Evolutionary conservation across 1,284 basidiomycete species (phyloP), one percentile per base, ranked within the genome.

Genomic region (Athelia psychrophila): DNA sequence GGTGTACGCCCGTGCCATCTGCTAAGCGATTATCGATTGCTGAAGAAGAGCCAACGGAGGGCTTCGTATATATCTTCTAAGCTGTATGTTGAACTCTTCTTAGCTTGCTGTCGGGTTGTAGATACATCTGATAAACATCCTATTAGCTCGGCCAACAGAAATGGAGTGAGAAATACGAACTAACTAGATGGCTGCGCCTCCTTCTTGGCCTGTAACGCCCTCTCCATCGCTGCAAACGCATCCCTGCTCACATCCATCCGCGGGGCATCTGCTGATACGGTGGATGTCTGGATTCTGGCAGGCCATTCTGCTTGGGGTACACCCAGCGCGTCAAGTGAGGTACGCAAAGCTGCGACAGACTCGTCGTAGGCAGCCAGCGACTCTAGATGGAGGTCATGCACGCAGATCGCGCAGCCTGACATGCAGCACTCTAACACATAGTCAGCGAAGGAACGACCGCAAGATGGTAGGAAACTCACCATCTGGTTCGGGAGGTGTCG

Each of bases 331-430:
- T 60, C 50, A 8, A 95, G 78, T 3, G 79, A 73, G 3, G 65
- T 55, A 13, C 79, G 80, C 2, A 93, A 70, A 0, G 71, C 60
- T 1, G 62, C 62, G 1, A 94, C 58, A 1, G 83, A 75, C 6
- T 76, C 70, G 30, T 79, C 77, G 68, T 93, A 93, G 12, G 75
- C 75, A n/a, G 77, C 72, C 3, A 92, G 67, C 1, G 88, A 82
- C 47, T 93, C 91, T 50, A 88, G 82, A 67, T 95, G 93, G 23
- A 95, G 70, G 59, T 93, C 92, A 65, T 95, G 90, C 6, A 95
- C 89, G 67, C 93, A 95, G 32, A 93, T 72, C 0, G 91, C 89
- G 61, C 93, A 95, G 25, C 91, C 91, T 9, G 90, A 93, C 91
- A 93, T 94, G 70, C 93, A 95, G 68, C 93, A 94, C 69, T 93